Evolutionary conservation across 169 alveolate species (phyloP), one percentile per base, ranked within the genome.

Genomic region (Plasmodium yoelii): DNA sequence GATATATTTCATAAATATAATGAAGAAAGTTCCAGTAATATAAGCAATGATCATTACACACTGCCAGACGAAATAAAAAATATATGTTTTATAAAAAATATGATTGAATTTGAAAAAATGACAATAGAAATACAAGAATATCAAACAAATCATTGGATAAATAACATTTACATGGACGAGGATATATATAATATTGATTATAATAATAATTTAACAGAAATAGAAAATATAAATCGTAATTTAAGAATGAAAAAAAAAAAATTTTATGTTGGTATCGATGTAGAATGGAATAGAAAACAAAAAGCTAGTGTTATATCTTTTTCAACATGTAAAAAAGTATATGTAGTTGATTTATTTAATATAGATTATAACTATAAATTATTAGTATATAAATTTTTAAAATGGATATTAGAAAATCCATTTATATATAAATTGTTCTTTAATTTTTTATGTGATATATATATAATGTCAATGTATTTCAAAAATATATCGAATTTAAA

Each of bases 341-440:
- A 72, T 72, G 47, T 89, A 39, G 24, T 80, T 19, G 91, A 89
- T 59, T 63, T 89, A 34, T 47, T 59, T 39, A 70, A 22, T 51
- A 51, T 61, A 15, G 73, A 75, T 68, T 72, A 74, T 55, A 75
- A 72, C 46, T 80, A 71, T 34, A 60, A 56, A 75, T 22, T 65
- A n/a, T 42, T 77, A 47, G 44, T 77, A 28, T 72, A 28, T n/a
- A 60, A 15, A 7, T 68, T 77, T 74, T 87, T 89, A 42, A 68
- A 70, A 19, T 89, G 93, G 93, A 12, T 77, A 53, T 49, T 89
- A 51, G 82, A 86, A 49, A 89, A 89, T 47, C 93, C 93, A 9
- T 77, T 77, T 22, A 51, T 89, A 53, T 63, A 59, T 44, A 89
- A 89, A 72, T 46, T 89, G 49, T 61, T 67, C 26, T 89, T 59